These are phyloP conservation scores for Neodidymelliopsis sp. DNA, from an alignment of 2,329 filamentous ascomycete species.

Conservation along the genomic window DNA sequence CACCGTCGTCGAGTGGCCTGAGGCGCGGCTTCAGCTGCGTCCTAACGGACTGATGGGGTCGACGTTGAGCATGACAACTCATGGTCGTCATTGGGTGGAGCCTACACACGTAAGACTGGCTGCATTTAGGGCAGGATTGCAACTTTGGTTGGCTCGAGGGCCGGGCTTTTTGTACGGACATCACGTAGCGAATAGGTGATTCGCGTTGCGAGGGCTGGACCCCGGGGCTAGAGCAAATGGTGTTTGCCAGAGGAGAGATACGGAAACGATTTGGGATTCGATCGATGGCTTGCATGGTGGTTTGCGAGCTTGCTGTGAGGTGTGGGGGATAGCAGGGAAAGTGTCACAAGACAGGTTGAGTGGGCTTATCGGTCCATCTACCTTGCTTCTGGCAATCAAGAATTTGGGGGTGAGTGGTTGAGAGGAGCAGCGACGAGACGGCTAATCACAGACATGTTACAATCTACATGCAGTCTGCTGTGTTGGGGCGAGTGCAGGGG, in stretches of 20 bases:
- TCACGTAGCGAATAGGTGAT: slow-evolving; percentile 10
- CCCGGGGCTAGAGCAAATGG: too few relatives aligned
- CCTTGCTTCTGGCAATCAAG: slow-evolving; percentile 9
- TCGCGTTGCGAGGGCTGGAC: slow-evolving; percentile 3
- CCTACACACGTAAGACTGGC: slow-evolving; percentile 18
- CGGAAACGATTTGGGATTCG: slow-evolving; percentile 5
- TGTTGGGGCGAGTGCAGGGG: slow-evolving; percentile 3
- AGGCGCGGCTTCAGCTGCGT: too few relatives aligned
- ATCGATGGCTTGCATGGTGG: slow-evolving; percentile 18
- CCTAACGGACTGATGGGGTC: slow-evolving; percentile 3
- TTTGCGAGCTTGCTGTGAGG: slow-evolving; percentile 8
- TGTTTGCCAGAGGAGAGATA: too few relatives aligned
- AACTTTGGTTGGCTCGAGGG: slow-evolving; percentile 6
- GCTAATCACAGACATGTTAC: slow-evolving; percentile 14
- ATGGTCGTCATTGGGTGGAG: slow-evolving; percentile 20
- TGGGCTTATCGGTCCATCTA: slow-evolving; percentile 18
- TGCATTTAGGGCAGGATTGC: not conserved
- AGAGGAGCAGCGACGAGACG: slow-evolving; percentile 6
- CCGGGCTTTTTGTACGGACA: slow-evolving; percentile 3
- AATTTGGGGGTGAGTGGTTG: slow-evolving; percentile 5
- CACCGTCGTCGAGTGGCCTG: slow-evolving; percentile 2
- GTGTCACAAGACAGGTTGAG: slow-evolving; percentile 13
- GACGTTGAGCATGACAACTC: slow-evolving; percentile 8
- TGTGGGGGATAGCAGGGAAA: slow-evolving; percentile 15
- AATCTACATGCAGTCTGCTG: slow-evolving; percentile 11